These are phyloP conservation scores for Fusarium verticillioides DNA, from an alignment of 2,329 filamentous ascomycete genomes.

Conservation along the genomic window DNA sequence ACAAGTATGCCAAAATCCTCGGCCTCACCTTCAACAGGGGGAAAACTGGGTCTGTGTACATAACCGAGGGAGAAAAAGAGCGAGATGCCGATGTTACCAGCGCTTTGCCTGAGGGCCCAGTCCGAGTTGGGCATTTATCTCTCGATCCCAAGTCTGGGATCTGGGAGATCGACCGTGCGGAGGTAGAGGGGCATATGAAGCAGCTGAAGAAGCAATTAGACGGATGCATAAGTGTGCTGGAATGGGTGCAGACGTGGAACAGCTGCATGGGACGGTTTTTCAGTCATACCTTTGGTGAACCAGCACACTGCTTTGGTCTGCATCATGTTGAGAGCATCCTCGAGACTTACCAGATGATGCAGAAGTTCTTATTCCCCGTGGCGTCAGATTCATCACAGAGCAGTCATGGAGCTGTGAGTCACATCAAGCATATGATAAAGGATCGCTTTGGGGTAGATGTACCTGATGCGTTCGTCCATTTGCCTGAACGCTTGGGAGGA, in stretches of 20 bases:
- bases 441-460: neutral
- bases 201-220: neutral
- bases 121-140: neutral
- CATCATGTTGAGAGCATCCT: neutral
- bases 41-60: neutral
- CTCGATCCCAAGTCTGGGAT: neutral
- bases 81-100: neutral
- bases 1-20: neutral
- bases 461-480: neutral
- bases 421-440: neutral
- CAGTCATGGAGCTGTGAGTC: neutral
- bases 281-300: slow-evolving; percentile 1
- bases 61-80: accelerated
- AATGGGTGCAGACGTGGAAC: neutral
- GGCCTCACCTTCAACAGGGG: neutral
- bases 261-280: slow-evolving; percentile 1
- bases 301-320: neutral
- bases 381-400: neutral
- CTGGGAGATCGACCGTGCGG: neutral
- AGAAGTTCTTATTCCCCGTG: neutral
- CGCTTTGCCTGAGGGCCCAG: neutral
- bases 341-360: neutral
- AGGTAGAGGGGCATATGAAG: neutral
- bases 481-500: neutral
- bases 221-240: neutral